Evolutionary conservation across 148 eudicot species (phyloP).

Genomic region (Vaccinium corymbosum): DNA sequence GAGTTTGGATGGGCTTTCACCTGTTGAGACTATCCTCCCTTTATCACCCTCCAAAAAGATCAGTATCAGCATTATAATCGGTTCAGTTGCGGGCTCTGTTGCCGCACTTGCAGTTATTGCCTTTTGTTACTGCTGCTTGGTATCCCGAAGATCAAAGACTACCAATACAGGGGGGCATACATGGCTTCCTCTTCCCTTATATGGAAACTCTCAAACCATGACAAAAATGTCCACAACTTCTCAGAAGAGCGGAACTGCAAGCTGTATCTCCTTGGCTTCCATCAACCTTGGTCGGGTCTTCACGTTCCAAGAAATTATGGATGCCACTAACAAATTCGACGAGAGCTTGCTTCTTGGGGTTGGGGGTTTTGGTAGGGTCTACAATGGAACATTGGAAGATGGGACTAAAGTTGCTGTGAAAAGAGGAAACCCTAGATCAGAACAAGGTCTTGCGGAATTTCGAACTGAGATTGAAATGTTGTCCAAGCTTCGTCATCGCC

Average conservation of each 20-base stretch:
- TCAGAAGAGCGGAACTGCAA: conserved; percentile 89
- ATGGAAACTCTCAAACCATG: conserved; percentile 76
- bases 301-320: conserved; percentile 84
- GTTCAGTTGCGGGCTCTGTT: conserved; percentile 47
- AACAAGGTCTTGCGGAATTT: conserved; percentile 93
- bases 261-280: conserved; percentile 85
- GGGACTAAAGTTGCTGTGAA: conserved; percentile 84
- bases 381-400: conserved; percentile 86
- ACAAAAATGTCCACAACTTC: conserved; percentile 81
- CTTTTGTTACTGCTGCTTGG: conserved; percentile 57
- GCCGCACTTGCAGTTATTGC: conserved; percentile 44
- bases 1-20: conserved; percentile 63
- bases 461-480: conserved; percentile 94
- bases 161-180: conserved; percentile 43
- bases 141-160: conserved; percentile 44
- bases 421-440: conserved; percentile 93
- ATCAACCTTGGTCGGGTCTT: conserved; percentile 72
- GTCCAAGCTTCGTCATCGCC: conserved; percentile 95
- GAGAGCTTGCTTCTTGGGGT: conserved; percentile 85
- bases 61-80: conserved; percentile 37
- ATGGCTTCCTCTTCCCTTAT: conserved; percentile 85
- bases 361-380: conserved; percentile 95
- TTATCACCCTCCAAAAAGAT: conserved; percentile 36
- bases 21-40: conserved; percentile 69
- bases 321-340: conserved; percentile 88